Base-by-base conservation (phyloP, 1,139 yeast species). In the Candida neerlandica region DNA sequence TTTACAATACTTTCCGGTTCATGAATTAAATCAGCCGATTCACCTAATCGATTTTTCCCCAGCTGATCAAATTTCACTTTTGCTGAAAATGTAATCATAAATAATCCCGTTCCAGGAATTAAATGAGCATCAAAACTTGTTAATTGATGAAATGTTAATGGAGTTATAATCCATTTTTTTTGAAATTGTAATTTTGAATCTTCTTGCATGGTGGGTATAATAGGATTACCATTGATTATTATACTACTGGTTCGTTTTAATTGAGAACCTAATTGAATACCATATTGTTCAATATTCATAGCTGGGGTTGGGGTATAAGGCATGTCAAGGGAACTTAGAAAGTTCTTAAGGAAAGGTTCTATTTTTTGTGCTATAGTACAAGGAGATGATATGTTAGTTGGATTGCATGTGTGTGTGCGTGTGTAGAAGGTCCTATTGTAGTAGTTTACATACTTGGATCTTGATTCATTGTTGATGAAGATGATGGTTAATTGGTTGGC, bases 11-110 rank as follows among this genome's bases (percentile, higher is more conserved):
- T 43, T 21, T 34, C 42, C 11, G n/a, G 42, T 16, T 55, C 54
- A 29, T 58, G 58, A 14, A 70, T 64, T 53, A 73, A 66, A 51
- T 81, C 82, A 0, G 88, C 80, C 29, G 81, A 75, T 49, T 83
- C 86, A 1, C 90, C 90, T 26, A 80, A 60, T 59, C 84, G 77
- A 54, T 81, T 84, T 53, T 71, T 77, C 0, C 92, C 92, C 48
- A 85, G 78, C 60, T 87, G 94, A 63, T 87, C 94, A 59, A 86
- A 86, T 54, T 84, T 74, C 9, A 86, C 88, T 62, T 85, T 86
- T 10, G 88, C 82, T 49, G 82, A 77, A 15, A 82, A 73, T 50
- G 79, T 76, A 21, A 86, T 73, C 3, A 84, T 66, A 47, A 77
- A 71, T 1, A 82, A 71, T 3, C 82, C 83, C 0, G 87, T 75